Evolutionary conservation across 352 stramenopile genomes (phyloP), one percentile per base, ranked within the genome.

Genomic region (Halophytophthora batemanensis): DNA sequence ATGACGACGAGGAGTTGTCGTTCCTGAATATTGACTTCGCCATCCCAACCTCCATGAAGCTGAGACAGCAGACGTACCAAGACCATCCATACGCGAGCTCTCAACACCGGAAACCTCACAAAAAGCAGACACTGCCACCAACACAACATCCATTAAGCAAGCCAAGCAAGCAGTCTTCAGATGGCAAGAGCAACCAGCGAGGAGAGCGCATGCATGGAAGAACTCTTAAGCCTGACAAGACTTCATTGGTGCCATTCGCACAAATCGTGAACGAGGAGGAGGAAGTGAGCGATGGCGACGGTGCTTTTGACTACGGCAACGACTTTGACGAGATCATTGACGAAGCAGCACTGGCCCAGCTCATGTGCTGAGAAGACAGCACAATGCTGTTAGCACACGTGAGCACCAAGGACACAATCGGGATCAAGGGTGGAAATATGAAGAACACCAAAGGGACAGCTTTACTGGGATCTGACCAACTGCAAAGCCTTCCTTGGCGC

Each of bases 301-400:
- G 69, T 35, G 65, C 77, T 45, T 78, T 82, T 49, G 79, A 81
- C 61, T 87, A 87, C 53, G 81, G 80, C 15, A 64, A 87, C 40
- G 74, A 90, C n/a, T 92, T 94, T 58, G 83, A 94, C 33, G 83
- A 94, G 11, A 55, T 92, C 18, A 72, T 87, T 11, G 79, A 94
- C 44, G 83, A 94, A 69, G 47, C 63, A 37, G 56, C 76, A 43
- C 67, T 92, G 14, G 56, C 49, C 6, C 55, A 65, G 6, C 59
- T 90, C 44, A 70, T 87, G 19, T 87, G 69, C 47, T 84, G 51
- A 61, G 7, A 25, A 69, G 14, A 25, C 45, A 15, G 14, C 17
- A 11, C 21, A 15, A 15, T 11, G 25, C 6, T n/a, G 10, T 12
- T 34, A 31, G 25, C 25, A 31, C 8, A n/a, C n/a, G n/a, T n/a